Evolutionary conservation across 768 basidiomycete genomes (phyloP).

Genomic region (Tulasnella sp.): DNA sequence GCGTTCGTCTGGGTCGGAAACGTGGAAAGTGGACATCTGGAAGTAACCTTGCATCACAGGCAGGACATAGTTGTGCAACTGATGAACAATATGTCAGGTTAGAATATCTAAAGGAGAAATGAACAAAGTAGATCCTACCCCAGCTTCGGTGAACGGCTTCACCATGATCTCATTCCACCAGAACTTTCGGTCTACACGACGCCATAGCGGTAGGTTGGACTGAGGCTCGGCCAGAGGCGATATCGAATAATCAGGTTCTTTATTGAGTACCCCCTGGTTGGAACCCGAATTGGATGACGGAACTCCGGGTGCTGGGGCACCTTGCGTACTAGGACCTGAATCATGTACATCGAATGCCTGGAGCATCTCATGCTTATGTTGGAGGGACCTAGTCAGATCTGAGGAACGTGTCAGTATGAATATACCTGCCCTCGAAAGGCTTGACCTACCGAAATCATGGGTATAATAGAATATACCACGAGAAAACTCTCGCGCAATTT

Average conservation of each 20-base stretch:
- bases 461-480: conserved; percentile 91
- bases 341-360: conserved; percentile 53
- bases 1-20: conserved; percentile 28
- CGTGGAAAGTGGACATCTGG: conserved; percentile 52
- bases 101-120: background rate
- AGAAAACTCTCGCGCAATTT: conserved; percentile 69
- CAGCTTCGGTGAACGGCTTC: conserved; percentile 80
- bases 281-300: conserved; percentile 29
- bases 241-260: conserved; percentile 34
- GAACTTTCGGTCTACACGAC: conserved; percentile 81
- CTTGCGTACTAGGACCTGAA: conserved; percentile 43
- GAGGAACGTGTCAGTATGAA: conserved; percentile 1
- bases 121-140: conserved; percentile 47
- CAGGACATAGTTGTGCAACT: conserved; percentile 80
- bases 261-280: background rate
- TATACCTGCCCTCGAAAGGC: background rate
- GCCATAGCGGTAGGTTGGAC: conserved; percentile 80
- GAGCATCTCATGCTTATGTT: conserved; percentile 62
- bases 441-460: conserved; percentile 67
- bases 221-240: conserved; percentile 64
- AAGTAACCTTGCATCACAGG: conserved; percentile 94
- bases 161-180: conserved; percentile 96
- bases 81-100: background rate
- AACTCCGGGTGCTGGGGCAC: conserved; percentile 31
- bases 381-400: conserved; percentile 82